phyloP scores from a whole-genome alignment of 495 filamentous ascomycete genomes.

The Penicillium ucsense region DNA sequence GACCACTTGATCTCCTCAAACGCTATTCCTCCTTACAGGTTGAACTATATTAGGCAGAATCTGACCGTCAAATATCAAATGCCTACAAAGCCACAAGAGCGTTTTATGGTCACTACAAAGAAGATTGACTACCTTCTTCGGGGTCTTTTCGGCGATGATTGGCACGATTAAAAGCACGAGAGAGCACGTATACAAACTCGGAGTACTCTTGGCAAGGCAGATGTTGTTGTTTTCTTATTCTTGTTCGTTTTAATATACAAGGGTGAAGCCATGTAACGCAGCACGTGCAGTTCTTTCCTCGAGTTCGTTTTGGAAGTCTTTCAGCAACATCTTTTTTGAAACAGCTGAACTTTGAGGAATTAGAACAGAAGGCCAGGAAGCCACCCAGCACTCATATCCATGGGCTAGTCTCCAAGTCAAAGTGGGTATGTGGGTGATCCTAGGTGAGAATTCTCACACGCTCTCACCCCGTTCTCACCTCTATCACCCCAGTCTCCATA shows the following conservation, averaged over 20 bases:
- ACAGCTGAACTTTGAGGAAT: not conserved
- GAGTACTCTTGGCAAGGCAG: not conserved
- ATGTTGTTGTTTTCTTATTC: slow-evolving; percentile 11
- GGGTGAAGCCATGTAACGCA: slow-evolving; percentile 13
- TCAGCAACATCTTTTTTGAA: not conserved
- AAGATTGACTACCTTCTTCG: slow-evolving; percentile 13
- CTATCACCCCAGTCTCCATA: not conserved
- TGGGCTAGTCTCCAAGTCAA: not conserved
- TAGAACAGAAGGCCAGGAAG: not conserved
- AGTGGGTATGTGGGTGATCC: not conserved
- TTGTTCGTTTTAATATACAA: slow-evolving; percentile 7
- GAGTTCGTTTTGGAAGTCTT: slow-evolving; percentile 3
- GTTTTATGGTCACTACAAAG: slow-evolving; percentile 9
- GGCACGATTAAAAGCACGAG: not conserved
- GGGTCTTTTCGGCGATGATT: slow-evolving; percentile 9
- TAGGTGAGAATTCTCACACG: not conserved
- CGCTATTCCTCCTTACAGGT: slow-evolving; percentile 2
- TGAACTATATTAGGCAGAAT: slow-evolving; percentile 9
- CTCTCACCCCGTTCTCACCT: slow-evolving; percentile 2
- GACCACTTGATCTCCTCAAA: not conserved
- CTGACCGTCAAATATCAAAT: slow-evolving; percentile 11
- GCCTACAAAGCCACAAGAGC: slow-evolving; percentile 8
- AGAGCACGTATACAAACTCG: no score
- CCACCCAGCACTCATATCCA: not conserved
- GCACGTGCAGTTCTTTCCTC: slow-evolving; percentile 9